Base-by-base conservation (phyloP, 768 basidiomycete genomes). In the Butyriboletus loyo region DNA sequence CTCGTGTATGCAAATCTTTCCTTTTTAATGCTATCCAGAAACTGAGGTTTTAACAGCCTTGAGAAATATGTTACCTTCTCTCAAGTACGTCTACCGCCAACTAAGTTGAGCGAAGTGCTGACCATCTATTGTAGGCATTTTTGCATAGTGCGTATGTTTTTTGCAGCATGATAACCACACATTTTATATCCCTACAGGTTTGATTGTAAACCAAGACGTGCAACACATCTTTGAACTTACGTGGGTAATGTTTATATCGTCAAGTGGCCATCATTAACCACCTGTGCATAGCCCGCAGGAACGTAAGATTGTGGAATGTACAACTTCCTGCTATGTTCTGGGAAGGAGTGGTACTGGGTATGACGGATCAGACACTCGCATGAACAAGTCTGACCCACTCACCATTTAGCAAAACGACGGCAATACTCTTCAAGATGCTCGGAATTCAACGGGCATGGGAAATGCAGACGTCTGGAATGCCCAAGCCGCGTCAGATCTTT, bases 341-440 rank as follows among this genome's bases (percentile, higher is more conserved):
- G 85, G 87, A 0, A 73, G 87, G 24, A 87, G 86, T 59, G 87
- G 87, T 4, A 89, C 87, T 0, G 87, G 87, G 87, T 86, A 58
- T 15, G 38, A 13, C 75, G 50, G 13, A 32, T 28, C 0, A 3
- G 8, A 5, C 28, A 7, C 25, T 15, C 5, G 31, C 0, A 4
- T 22, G 19, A 45, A 36, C 13, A 22, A 15, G 2, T 13, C 22
- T 5, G 17, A 10, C 51, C 53, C 40, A 59, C 21, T 22, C 13
- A 19, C 4, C 1, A 6, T 21, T 17, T 37, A 87, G 87, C 1
- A 88, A 88, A 75, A 89, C 85, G 0, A 89, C 87, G 0, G 84
- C 86, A 0, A 87, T 89, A 77, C 70, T 89, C 1, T 86, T 84
- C 72, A 88, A 86, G 64, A 88, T 89, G 78, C 73, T 88, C 2